Conservation (phyloP, 2,329 filamentous ascomycete genomes). For the Colletotrichum abscissum region DNA sequence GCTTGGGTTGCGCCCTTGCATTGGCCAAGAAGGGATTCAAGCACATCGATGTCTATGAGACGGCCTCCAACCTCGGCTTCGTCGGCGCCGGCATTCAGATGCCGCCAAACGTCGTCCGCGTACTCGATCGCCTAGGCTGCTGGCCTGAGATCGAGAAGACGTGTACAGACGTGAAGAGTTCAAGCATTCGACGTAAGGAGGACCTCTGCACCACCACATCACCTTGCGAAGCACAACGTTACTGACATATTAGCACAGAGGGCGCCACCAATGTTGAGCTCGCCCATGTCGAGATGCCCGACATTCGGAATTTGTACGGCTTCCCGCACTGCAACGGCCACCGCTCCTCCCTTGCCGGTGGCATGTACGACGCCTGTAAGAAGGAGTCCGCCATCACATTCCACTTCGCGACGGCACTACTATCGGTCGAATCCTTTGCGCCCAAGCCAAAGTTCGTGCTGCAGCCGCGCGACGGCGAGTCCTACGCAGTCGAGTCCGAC, state of each 20-base stretch:
- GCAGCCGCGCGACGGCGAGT: constrained; percentile 64
- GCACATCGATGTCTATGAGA: constrained; percentile 79
- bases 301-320: constrained; percentile 75
- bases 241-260: constrained; percentile 52
- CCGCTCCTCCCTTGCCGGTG: constrained; percentile 75
- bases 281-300: constrained; percentile 74
- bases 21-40: constrained; percentile 82
- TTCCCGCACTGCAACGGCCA: constrained; percentile 87
- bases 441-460: constrained; percentile 70
- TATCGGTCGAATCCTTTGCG: constrained; percentile 67
- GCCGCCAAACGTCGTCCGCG: constrained; percentile 83
- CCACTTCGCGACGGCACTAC: constrained; percentile 70
- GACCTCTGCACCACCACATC: neutral
- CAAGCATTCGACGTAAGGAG: constrained; percentile 74
- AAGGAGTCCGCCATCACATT: constrained; percentile 73
- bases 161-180: constrained; percentile 76
- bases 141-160: constrained; percentile 78
- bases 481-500: constrained; percentile 65
- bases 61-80: constrained; percentile 79
- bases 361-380: constrained; percentile 77
- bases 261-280: constrained; percentile 77
- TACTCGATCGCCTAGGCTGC: constrained; percentile 78
- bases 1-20: constrained; percentile 76
- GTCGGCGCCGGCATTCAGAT: constrained; percentile 88
- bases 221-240: neutral